Evolutionary conservation across 768 basidiomycete species (phyloP), one percentile per base, ranked within the genome.

Genomic region (Tylopilus vinaceipallidus): DNA sequence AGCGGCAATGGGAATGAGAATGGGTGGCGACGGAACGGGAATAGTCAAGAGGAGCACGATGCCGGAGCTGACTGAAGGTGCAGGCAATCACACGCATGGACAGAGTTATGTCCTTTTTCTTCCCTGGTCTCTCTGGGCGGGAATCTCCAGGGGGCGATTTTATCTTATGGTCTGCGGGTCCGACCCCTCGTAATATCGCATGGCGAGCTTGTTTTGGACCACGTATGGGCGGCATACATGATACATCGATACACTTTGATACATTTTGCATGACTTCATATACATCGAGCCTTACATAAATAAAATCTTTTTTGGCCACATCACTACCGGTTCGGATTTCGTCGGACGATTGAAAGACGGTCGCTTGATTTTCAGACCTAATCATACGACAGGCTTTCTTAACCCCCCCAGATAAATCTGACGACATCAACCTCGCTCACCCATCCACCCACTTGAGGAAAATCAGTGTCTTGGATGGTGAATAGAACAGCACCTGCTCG

Each of bases 1-100:
- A 78, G 74, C 7, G 74, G 76, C 19, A 54, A 63, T 12, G 66
- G 55, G 44, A 52, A 63, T 12, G 66, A 54, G 44, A 52, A 63
- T 6, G 64, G 56, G 23, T 46, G 45, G 13, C 60, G 48, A 30
- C 50, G 42, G 43, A n/a, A 24, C 48, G 47, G 41, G 38, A 50
- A 53, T 16, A 16, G 11, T 4, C 49, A 60, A n/a, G 56, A 60
- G 16, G 65, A 57, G 27, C 19, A 35, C 20, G 57, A 55, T 13
- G 35, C 37, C 6, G 42, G 26, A 23, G 38, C 11, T 0, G 50
- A 34, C 13, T 59, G 45, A 70, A 38, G 59, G 56, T 11, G 58
- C 49, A 29, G n/a, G n/a, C n/a, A n/a, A n/a, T n/a, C n/a, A n/a
- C n/a, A n/a, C n/a, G n/a, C n/a, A n/a, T n/a, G n/a, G n/a, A n/a